Base-by-base conservation (phyloP, 1,284 basidiomycete species). In the Prillingera fragicola region DNA sequence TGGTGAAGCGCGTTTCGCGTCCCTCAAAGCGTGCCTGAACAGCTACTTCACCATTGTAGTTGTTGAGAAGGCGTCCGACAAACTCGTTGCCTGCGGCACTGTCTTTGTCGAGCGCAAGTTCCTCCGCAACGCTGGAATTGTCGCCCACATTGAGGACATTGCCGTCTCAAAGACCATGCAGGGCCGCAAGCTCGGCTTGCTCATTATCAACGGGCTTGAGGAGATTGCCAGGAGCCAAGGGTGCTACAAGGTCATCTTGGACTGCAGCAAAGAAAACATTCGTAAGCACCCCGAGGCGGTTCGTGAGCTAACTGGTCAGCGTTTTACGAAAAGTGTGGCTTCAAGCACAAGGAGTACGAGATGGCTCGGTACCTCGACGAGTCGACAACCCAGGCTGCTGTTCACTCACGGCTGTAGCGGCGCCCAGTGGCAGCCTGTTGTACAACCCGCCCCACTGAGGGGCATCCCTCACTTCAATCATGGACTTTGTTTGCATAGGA, bases 111-210 rank as follows among this genome's bases (percentile, higher is more conserved):
- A 97, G 72, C 84, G 83, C 75, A 97, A 98, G 75, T 96, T 97
- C 76, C 74, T 91, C 18, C 79, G 90, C 19, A 80, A 78, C 8
- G 75, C 85, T 14, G 87, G 87, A 17, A 75, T 77, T 45, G 87
- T 89, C 8, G 94, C 90, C 0, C 94, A 98, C 66, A 94, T 98
- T 52, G 94, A 98, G 72, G 94, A 98, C 66, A 96, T 98, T 54
- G 90, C 89, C 2, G 92, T 97, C 4, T 83, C 87, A 70, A 82
- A 84, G 70, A 75, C 73, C 33, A 81, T 85, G 71, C 91, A 96
- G 75, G 94, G 94, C 29, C 87, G 86, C 74, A 67, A 64, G 62
- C 78, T 98, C 24, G 94, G 94, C 0, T 73, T 88, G 70, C 77
- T 83, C 54, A 77, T 97, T 58, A 94, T 98, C 64, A 79, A 87